Conservation (phyloP, 176 grass and related monocot genomes). For the Triticum aestivum region DNA sequence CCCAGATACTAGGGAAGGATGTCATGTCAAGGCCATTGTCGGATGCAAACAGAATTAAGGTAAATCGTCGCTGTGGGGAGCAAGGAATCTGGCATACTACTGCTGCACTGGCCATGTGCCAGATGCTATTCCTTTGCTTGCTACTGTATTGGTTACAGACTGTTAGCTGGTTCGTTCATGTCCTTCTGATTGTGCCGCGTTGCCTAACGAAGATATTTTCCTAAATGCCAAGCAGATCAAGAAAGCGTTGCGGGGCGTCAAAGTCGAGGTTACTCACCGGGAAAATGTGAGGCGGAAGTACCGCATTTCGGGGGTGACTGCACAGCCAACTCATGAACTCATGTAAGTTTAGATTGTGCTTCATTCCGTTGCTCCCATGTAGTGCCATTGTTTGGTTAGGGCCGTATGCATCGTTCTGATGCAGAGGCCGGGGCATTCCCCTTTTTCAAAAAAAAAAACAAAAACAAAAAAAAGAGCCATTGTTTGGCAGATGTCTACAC, state of each 20-base stretch:
- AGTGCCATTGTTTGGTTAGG: background rate
- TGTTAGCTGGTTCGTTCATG: slow-evolving; percentile 20
- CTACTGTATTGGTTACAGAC: slow-evolving; percentile 23
- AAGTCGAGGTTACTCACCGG: slow-evolving; percentile 98
- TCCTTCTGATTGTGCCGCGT: background rate
- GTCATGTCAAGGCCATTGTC: slow-evolving; percentile 83
- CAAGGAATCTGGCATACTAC: slow-evolving; percentile 36
- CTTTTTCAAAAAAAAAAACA: no score
- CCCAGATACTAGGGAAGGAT: slow-evolving; percentile 87
- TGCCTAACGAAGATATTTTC: background rate
- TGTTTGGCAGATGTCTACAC: no score
- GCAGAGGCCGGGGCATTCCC: no score
- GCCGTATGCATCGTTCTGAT: no score
- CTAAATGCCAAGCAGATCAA: slow-evolving; percentile 71
- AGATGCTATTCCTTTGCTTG: slow-evolving; percentile 26
- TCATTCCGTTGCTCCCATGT: background rate
- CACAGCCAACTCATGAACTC: slow-evolving; percentile 88
- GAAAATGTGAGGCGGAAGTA: slow-evolving; percentile 98
- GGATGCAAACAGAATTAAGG: slow-evolving; percentile 91
- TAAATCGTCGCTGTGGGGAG: slow-evolving; percentile 23
- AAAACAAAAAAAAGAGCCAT: background rate
- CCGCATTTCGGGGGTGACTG: slow-evolving; percentile 83
- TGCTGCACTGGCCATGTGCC: slow-evolving; percentile 32
- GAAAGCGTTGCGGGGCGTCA: slow-evolving; percentile 86
- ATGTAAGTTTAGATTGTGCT: slow-evolving; percentile 55